Conservation (phyloP, 495 filamentous ascomycete genomes). For the Clohesyomyces aquaticus region DNA sequence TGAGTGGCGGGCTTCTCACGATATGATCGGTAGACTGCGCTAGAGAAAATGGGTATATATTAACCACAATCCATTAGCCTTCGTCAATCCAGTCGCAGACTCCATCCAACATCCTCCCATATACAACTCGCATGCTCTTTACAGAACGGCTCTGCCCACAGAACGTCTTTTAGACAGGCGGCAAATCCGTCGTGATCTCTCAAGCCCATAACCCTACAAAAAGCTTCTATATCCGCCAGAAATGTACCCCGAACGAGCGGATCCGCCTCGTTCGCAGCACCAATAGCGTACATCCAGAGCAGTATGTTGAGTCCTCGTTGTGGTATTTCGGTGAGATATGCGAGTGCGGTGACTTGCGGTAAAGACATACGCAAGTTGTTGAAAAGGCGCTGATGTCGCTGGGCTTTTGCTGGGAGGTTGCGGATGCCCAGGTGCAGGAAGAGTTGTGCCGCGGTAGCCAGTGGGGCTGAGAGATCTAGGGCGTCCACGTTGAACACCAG, state of each 20-base stretch:
- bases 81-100: no score
- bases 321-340: background rate
- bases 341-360: background rate
- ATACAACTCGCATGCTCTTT: background rate
- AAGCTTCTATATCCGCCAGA: background rate
- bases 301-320: background rate
- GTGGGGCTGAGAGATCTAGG: background rate
- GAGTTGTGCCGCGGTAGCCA: constrained; percentile 11
- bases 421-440: constrained; percentile 12
- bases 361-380: background rate
- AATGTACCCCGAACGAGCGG: background rate
- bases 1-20: no score
- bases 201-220: background rate
- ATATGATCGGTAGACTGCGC: no score
- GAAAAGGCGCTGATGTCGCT: constrained; percentile 7
- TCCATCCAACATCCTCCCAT: background rate
- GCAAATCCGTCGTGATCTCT: background rate
- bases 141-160: constrained; percentile 1
- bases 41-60: no score
- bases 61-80: no score
- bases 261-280: constrained; percentile 1
- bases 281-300: constrained; percentile 4
- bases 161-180: background rate
- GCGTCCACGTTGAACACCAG: no score
- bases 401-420: constrained; percentile 7